Conservation (phyloP, 2,329 filamentous ascomycete genomes). For the Colletotrichum siamense region DNA sequence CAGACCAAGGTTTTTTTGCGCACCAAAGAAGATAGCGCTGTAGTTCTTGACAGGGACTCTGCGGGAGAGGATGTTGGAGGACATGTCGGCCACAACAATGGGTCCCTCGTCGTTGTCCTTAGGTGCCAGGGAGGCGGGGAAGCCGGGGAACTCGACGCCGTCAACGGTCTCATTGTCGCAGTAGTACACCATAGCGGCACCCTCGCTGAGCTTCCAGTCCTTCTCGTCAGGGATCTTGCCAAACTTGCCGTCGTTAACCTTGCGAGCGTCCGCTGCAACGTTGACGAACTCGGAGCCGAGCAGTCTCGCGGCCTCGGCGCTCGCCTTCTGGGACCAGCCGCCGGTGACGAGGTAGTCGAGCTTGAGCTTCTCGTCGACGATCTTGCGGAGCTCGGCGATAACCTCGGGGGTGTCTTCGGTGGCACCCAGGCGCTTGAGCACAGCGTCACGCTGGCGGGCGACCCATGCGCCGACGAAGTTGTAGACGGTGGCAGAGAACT, state of each 20-base stretch:
- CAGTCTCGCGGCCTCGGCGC: slow-evolving; percentile 80
- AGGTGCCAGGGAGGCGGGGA: slow-evolving; percentile 68
- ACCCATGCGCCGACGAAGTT: slow-evolving; percentile 88
- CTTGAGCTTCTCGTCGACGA: slow-evolving; percentile 74
- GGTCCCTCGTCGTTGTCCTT: slow-evolving; percentile 66
- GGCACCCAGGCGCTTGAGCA: slow-evolving; percentile 59
- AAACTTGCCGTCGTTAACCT: slow-evolving; percentile 79
- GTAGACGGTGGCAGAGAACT: slow-evolving; percentile 84
- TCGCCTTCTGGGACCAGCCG: slow-evolving; percentile 86
- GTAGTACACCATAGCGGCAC: slow-evolving; percentile 80
- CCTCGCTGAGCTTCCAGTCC: slow-evolving; percentile 75
- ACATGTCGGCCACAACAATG: slow-evolving; percentile 91
- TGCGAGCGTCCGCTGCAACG: slow-evolving; percentile 72
- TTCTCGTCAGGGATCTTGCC: slow-evolving; percentile 80
- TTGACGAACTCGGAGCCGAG: slow-evolving; percentile 83
- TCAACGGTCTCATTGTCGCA: slow-evolving; percentile 96
- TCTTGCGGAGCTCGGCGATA: slow-evolving; percentile 64
- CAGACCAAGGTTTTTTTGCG: slow-evolving; percentile 91
- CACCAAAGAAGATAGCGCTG: slow-evolving; percentile 87
- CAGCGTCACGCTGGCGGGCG: slow-evolving; percentile 65
- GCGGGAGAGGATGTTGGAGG: slow-evolving; percentile 88
- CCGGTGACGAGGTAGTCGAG: slow-evolving; percentile 92
- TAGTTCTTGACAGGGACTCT: slow-evolving; percentile 80
- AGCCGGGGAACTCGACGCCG: slow-evolving; percentile 85
- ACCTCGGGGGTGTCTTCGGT: slow-evolving; percentile 51